These are phyloP conservation scores for Westerdykella ornata DNA, from an alignment of 2,329 filamentous ascomycete species.

Conservation along the genomic window DNA sequence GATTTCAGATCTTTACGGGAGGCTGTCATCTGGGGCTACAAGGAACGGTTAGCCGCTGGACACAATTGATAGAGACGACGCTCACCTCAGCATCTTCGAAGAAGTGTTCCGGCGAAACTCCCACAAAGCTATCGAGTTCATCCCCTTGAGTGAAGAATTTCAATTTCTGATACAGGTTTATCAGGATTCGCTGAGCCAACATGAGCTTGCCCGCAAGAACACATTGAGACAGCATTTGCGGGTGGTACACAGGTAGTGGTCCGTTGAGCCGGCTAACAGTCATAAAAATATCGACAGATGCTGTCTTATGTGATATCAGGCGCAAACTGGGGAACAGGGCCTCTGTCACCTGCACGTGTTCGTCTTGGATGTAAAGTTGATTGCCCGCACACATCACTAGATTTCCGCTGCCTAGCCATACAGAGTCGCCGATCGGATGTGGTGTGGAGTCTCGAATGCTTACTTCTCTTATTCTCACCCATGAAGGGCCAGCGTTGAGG, in stretches of 20 bases:
- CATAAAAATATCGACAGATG: conserved; percentile 66
- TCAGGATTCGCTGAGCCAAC: conserved; percentile 65
- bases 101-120: conserved; percentile 47
- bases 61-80: neutral
- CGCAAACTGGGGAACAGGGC: conserved; percentile 53
- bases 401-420: conserved; percentile 80
- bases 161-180: conserved; percentile 65
- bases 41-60: conserved; percentile 6
- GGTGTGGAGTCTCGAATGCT: conserved; percentile 74
- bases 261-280: conserved; percentile 79
- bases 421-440: conserved; percentile 86
- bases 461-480: conserved; percentile 79
- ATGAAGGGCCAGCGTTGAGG: conserved; percentile 78
- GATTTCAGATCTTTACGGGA: conserved; percentile 46
- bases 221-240: conserved; percentile 81
- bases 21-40: conserved; percentile 35
- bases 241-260: conserved; percentile 83
- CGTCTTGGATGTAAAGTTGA: conserved; percentile 78
- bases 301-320: conserved; percentile 43
- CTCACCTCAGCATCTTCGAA: conserved; percentile 43
- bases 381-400: conserved; percentile 86
- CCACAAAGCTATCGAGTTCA: conserved; percentile 68
- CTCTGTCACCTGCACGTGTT: conserved; percentile 60
- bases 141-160: conserved; percentile 83
- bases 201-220: conserved; percentile 70